Percentiles rank a stretch among this genome's conserved stretches.
Conservation (phyloP, 2,329 filamentous ascomycete species). For the Arthrobotrys pseudoclavata region DNA sequence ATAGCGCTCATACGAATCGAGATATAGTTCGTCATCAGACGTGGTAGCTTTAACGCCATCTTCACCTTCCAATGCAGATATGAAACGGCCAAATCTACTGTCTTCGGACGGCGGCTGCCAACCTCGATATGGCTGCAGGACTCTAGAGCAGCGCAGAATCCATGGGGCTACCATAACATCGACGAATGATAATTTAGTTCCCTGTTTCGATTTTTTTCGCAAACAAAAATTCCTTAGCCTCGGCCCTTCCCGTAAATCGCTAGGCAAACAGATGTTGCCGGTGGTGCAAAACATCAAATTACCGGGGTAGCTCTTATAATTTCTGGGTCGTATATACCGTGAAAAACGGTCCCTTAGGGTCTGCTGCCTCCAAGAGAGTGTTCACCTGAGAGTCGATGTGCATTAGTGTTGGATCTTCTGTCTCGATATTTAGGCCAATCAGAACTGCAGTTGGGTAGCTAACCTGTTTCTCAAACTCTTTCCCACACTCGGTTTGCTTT, state of each 20-base stretch:
- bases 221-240: conserved; percentile 17
- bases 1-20: conserved; percentile 77
- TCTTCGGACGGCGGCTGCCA: conserved; percentile 66
- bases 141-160: conserved; percentile 66
- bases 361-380: conserved; percentile 65
- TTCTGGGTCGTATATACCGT: conserved; percentile 58
- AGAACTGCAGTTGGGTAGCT: conserved; percentile 65
- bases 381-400: conserved; percentile 61
- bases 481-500: conserved; percentile 73
- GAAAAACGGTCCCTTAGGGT: conserved; percentile 64
- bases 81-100: conserved; percentile 66
- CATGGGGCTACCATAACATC: conserved; percentile 67
- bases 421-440: conserved; percentile 40
- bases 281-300: conserved; percentile 34
- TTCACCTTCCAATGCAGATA: conserved; percentile 66
- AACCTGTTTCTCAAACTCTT: conserved; percentile 77
- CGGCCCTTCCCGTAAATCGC: conserved; percentile 16
- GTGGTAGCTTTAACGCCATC: conserved; percentile 66
- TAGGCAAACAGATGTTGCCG: conserved; percentile 6
- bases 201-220: conserved; percentile 38
- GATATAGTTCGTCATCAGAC: conserved; percentile 71
- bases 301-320: neutral
- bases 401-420: conserved; percentile 52
- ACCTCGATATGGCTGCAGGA: conserved; percentile 66
- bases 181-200: conserved; percentile 65